These are phyloP conservation scores for Epichloe typhina DNA, from an alignment of 2,329 filamentous ascomycete species.

Conservation along the genomic window DNA sequence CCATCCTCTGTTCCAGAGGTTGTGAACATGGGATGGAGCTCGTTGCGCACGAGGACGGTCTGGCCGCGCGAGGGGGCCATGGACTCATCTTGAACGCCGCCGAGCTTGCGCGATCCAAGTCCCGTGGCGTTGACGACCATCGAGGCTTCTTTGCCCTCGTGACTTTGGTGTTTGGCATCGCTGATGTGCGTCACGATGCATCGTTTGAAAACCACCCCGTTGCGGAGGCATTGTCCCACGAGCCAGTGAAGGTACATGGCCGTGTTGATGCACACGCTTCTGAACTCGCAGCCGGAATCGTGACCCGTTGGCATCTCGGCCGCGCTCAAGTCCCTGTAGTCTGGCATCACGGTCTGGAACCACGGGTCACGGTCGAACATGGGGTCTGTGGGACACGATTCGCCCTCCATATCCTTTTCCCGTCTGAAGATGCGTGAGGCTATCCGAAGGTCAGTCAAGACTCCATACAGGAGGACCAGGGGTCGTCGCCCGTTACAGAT, in stretches of 20 bases:
- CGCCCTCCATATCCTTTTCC: slow-evolving; percentile 42
- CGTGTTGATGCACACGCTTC: slow-evolving; percentile 83
- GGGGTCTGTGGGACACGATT: slow-evolving; percentile 39
- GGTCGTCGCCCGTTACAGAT: neutral
- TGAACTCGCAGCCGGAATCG: slow-evolving; percentile 64
- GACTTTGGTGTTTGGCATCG: slow-evolving; percentile 43
- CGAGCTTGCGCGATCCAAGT: slow-evolving; percentile 58
- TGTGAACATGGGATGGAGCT: slow-evolving; percentile 54
- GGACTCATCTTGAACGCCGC: slow-evolving; percentile 64
- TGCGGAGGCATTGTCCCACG: slow-evolving; percentile 61
- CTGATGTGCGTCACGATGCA: slow-evolving; percentile 54
- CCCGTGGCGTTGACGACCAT: slow-evolving; percentile 80
- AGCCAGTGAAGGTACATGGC: slow-evolving; percentile 81
- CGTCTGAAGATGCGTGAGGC: slow-evolving; percentile 39
- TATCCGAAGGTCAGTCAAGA: slow-evolving; percentile 13
- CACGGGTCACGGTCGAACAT: slow-evolving; percentile 55
- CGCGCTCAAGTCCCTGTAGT: slow-evolving; percentile 50
- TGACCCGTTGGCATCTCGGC: slow-evolving; percentile 48
- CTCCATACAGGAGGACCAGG: neutral
- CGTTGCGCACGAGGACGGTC: slow-evolving; percentile 71
- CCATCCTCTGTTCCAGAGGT: slow-evolving; percentile 63
- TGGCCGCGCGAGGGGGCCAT: slow-evolving; percentile 73
- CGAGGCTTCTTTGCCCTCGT: slow-evolving; percentile 45
- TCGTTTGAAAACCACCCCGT: slow-evolving; percentile 56
- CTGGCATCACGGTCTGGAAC: slow-evolving; percentile 58